Percentiles rank a stretch among this genome's conserved stretches.
Conservation (phyloP, 2,329 filamentous ascomycete genomes). For the Ophiostoma australiae region DNA sequence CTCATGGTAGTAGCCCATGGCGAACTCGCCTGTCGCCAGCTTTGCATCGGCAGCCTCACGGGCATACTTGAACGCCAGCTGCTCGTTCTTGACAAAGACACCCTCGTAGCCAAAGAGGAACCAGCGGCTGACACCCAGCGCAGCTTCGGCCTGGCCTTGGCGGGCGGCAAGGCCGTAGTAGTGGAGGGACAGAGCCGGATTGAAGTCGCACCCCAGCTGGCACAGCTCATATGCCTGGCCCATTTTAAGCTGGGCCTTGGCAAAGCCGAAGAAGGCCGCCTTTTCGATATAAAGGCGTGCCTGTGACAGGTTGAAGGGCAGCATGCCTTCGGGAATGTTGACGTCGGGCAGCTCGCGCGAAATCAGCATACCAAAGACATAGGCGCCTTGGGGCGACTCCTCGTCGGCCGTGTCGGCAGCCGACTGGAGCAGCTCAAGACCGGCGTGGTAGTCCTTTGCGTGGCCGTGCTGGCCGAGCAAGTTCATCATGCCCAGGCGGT, state of each 20-base stretch:
- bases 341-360: conserved; percentile 90
- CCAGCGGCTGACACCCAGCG: conserved; percentile 97
- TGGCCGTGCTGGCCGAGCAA: conserved; percentile 90
- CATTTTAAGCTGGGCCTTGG: conserved; percentile 96
- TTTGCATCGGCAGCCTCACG: conserved; percentile 77
- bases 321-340: conserved; percentile 62
- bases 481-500: conserved; percentile 95
- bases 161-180: conserved; percentile 91
- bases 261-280: conserved; percentile 90
- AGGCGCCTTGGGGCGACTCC: conserved; percentile 93
- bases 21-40: conserved; percentile 87
- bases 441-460: conserved; percentile 69
- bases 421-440: conserved; percentile 74
- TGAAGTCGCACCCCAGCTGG: conserved; percentile 89
- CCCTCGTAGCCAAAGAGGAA: conserved; percentile 93
- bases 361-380: conserved; percentile 91
- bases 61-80: conserved; percentile 85
- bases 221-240: conserved; percentile 92
- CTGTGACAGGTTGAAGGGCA: conserved; percentile 66
- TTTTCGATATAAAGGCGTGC: conserved; percentile 91
- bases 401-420: conserved; percentile 88
- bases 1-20: conserved; percentile 94
- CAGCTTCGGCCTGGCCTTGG: conserved; percentile 88
- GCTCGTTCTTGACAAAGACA: conserved; percentile 91
- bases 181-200: conserved; percentile 84